Evolutionary conservation across 257 asterid genomes (phyloP).

Genomic region (Ligustrum vulgare): DNA sequence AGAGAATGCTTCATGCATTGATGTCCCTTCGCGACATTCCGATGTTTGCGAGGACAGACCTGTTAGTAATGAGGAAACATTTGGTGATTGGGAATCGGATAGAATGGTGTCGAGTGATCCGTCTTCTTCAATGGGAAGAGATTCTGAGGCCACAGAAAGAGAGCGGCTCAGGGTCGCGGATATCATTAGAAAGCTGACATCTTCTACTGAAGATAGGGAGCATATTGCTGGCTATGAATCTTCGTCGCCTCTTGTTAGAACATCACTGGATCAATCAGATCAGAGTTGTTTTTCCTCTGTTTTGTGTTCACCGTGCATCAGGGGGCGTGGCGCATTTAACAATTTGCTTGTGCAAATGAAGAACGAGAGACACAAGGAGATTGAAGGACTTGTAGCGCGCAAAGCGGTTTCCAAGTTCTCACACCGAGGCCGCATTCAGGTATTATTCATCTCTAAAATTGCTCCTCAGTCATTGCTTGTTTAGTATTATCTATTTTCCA

Average conservation of each 20-base stretch:
- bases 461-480: background rate
- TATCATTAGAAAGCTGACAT: conserved; percentile 56
- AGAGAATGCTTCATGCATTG: conserved; percentile 18
- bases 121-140: conserved; percentile 42
- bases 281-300: conserved; percentile 34
- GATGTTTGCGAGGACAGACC: conserved; percentile 31
- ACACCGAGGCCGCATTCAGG: conserved; percentile 88
- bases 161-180: conserved; percentile 75
- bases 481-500: conserved; percentile 5
- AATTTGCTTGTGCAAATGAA: conserved; percentile 59
- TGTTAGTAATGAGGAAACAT: conserved; percentile 34
- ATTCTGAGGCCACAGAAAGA: conserved; percentile 58
- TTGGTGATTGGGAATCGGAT: conserved; percentile 62
- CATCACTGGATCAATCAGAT: conserved; percentile 43
- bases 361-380: conserved; percentile 61
- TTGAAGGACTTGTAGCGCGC: conserved; percentile 43
- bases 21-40: background rate
- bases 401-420: conserved; percentile 69
- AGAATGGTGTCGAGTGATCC: conserved; percentile 38
- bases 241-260: conserved; percentile 44
- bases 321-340: conserved; percentile 76
- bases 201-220: conserved; percentile 30
- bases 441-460: background rate
- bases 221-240: conserved; percentile 25
- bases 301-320: conserved; percentile 51